These are phyloP conservation scores for Zoysia pacifica DNA, from an alignment of 176 grass and related monocot species.

Conservation along the genomic window DNA sequence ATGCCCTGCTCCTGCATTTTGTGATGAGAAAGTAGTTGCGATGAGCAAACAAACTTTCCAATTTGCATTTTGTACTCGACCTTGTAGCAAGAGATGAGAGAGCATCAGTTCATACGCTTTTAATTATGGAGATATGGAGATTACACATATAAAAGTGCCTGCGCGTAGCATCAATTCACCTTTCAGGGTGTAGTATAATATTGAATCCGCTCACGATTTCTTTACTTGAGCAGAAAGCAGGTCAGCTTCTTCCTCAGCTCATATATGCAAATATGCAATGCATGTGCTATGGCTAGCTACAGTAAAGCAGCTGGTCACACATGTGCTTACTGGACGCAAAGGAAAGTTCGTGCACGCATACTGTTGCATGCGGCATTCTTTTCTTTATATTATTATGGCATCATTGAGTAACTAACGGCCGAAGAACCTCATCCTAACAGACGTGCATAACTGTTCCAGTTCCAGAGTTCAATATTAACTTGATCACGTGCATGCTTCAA, in stretches of 20 bases:
- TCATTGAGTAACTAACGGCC: too few species aligned
- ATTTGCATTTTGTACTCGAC: not conserved
- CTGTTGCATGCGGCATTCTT: not conserved
- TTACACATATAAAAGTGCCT: too few species aligned
- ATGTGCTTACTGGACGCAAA: not conserved
- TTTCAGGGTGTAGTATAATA: conserved; percentile 12
- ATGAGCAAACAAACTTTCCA: too few species aligned
- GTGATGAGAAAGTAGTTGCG: too few species aligned
- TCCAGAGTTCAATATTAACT: too few species aligned
- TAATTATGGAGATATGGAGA: not conserved
- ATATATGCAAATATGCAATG: not conserved
- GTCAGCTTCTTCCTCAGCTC: not conserved
- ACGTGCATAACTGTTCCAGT: too few species aligned
- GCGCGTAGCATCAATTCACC: conserved; percentile 12
- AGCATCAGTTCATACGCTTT: not conserved
- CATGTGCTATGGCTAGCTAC: not conserved
- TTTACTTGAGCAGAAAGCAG: conserved; percentile 8
- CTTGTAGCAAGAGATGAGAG: not conserved
- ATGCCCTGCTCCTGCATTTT: not conserved
- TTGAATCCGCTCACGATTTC: not conserved
- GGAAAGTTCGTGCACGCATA: conserved; percentile 23
- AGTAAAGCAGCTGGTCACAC: not conserved
- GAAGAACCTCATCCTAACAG: too few species aligned
- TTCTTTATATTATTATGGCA: not conserved
- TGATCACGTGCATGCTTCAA: too few species aligned